Conservation (phyloP, 306 rosid species). For the Castanospermum australe region DNA sequence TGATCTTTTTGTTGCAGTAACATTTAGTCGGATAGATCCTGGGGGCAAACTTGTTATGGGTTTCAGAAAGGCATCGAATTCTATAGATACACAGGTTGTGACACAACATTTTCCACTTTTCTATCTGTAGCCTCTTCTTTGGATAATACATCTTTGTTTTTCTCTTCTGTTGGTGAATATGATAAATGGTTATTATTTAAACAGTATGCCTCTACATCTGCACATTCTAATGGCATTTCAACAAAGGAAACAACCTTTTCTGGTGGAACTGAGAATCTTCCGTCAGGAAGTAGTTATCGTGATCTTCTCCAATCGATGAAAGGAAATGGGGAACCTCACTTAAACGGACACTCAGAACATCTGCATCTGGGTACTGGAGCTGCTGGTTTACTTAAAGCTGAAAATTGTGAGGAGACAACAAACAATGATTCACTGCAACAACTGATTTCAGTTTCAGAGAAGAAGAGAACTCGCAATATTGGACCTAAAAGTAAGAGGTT, state of each 20-base stretch:
- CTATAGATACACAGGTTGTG: constrained; percentile 65
- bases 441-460: constrained; percentile 51
- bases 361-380: constrained; percentile 47
- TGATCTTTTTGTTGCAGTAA: constrained; percentile 59
- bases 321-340: constrained; percentile 49
- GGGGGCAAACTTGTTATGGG: constrained; percentile 93
- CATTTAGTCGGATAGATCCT: constrained; percentile 95
- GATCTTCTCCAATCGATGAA: constrained; percentile 45
- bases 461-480: constrained; percentile 84
- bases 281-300: constrained; percentile 50
- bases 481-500: constrained; percentile 88
- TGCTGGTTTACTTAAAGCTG: constrained; percentile 47
- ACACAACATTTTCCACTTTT: constrained; percentile 20
- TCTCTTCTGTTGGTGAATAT: constrained; percentile 12
- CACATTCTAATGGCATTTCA: constrained; percentile 52
- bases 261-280: constrained; percentile 59
- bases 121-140: constrained; percentile 7
- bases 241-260: constrained; percentile 53
- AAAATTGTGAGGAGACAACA: constrained; percentile 42
- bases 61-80: constrained; percentile 74
- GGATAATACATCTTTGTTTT: constrained; percentile 1
- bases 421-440: constrained; percentile 51
- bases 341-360: constrained; percentile 42
- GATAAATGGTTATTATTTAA: constrained; percentile 22
- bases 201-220: constrained; percentile 67